A percentile compares a stretch with the other conserved stretches of the same genome.
Evolutionary conservation across 169 alveolate species (phyloP).

Genomic region (Plasmodium berghei): DNA sequence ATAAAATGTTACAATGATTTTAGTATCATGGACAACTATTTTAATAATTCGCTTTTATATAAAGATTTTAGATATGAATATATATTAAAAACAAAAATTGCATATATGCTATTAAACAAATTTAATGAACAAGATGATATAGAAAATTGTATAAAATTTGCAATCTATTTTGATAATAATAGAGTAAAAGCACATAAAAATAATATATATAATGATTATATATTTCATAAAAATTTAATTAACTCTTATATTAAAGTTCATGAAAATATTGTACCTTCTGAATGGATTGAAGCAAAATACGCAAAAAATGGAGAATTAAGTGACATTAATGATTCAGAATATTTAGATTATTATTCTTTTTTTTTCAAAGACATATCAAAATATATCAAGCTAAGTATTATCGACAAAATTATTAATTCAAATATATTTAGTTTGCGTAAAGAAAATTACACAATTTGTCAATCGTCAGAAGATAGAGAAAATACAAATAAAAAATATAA

Average conservation of each 20-base stretch:
- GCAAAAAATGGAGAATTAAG: conserved; percentile 19
- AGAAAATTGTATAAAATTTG: conserved; percentile 46
- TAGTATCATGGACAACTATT: conserved; percentile 36
- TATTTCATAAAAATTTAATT: conserved; percentile 56
- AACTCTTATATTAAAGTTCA: conserved; percentile 47
- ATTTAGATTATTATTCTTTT: conserved; percentile 65
- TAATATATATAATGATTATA: conserved; percentile 70
- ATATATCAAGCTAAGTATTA: conserved; percentile 39
- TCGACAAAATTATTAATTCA: conserved; percentile 30
- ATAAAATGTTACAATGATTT: conserved; percentile 29
- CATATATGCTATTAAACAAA: conserved; percentile 55
- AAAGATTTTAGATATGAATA: conserved; percentile 55
- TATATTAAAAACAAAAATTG: conserved; percentile 59
- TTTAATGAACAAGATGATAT: conserved; percentile 28
- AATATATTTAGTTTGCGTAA: conserved; percentile 52
- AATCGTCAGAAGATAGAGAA: not conserved
- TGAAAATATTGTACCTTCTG: conserved; percentile 56
- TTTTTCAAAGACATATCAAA: conserved; percentile 66
- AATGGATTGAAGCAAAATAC: conserved; percentile 44
- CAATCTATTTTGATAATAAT: conserved; percentile 44
- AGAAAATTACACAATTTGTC: conserved; percentile 5
- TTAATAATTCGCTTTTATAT: conserved; percentile 31
- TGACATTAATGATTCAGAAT: conserved; percentile 57
- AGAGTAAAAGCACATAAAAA: conserved; percentile 40
- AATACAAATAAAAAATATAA: not conserved